Percentiles rank a stretch among this genome's conserved stretches.
Evolutionary conservation across 768 basidiomycete species (phyloP).

Genomic region (Cystobasidium tubakii): DNA sequence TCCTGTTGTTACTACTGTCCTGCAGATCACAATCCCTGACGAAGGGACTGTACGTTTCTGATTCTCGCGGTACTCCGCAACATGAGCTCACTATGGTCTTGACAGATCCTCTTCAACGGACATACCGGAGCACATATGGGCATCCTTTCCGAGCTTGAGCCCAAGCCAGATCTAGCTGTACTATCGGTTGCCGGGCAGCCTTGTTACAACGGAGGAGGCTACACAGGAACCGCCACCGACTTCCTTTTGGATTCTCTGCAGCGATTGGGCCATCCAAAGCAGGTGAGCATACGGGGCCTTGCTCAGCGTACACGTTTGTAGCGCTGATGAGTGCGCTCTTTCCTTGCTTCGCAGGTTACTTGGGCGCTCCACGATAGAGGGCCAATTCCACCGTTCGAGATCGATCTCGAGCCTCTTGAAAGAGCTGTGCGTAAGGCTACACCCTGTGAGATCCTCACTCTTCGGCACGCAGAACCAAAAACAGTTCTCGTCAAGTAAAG

Average conservation of each 20-base stretch:
- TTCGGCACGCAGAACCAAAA: background rate
- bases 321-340: background rate
- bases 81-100: background rate
- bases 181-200: background rate
- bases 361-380: background rate
- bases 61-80: background rate
- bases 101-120: background rate
- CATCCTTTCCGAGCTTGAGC: background rate
- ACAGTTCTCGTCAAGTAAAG: background rate
- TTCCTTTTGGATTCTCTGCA: background rate
- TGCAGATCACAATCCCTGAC: background rate
- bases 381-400: background rate
- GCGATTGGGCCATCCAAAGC: conserved; percentile 4
- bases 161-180: conserved; percentile 16
- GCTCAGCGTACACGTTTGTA: background rate
- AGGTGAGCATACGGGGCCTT: background rate
- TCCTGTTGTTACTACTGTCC: too few species aligned
- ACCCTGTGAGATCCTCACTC: background rate
- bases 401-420: background rate
- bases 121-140: conserved; percentile 20
- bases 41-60: background rate
- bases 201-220: background rate
- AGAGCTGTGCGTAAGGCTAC: background rate
- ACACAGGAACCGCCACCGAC: background rate
- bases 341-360: background rate